Percentiles rank a stretch among this genome's conserved stretches.
Conservation (phyloP, 225 moss, liverwort and hornwort species). For the Marchantia paleacea region DNA sequence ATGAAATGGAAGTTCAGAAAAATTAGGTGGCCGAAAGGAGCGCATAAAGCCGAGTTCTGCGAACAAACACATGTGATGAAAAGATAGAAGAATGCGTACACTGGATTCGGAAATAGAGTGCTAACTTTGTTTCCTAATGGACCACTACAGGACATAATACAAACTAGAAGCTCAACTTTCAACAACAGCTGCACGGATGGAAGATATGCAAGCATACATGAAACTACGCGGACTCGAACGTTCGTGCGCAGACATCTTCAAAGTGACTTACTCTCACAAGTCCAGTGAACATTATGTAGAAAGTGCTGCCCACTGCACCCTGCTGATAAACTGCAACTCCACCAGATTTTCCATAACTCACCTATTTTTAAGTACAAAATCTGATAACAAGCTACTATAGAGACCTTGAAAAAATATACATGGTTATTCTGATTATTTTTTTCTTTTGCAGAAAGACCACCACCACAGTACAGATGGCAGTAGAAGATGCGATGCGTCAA, state of each 20-base stretch:
- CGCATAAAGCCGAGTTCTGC: too few species aligned
- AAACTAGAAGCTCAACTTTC: background rate
- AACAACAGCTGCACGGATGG: background rate
- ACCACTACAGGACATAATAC: background rate
- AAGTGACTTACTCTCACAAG: slow-evolving; percentile 47
- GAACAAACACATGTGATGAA: too few species aligned
- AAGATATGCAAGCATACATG: background rate
- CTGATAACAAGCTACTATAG: background rate
- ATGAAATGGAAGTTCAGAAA: too few species aligned
- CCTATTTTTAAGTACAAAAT: background rate
- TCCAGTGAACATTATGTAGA: slow-evolving; percentile 72
- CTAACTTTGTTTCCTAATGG: too few species aligned
- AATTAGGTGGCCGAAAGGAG: too few species aligned
- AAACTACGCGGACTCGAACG: background rate
- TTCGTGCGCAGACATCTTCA: background rate
- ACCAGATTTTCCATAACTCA: slow-evolving; percentile 13
- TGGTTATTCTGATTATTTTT: too few species aligned
- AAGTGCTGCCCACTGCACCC: slow-evolving; percentile 46
- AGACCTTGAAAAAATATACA: too few species aligned
- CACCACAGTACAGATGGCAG: too few species aligned
- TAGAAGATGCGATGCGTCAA: too few species aligned
- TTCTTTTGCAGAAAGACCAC: too few species aligned
- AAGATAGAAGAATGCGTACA: too few species aligned
- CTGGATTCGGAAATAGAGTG: too few species aligned
- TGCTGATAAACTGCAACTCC: slow-evolving; percentile 60